A percentile compares a stretch with the other conserved stretches of the same genome.
phyloP scores from a whole-genome alignment of 179 eudicot species.

The Beta corolliflora region DNA sequence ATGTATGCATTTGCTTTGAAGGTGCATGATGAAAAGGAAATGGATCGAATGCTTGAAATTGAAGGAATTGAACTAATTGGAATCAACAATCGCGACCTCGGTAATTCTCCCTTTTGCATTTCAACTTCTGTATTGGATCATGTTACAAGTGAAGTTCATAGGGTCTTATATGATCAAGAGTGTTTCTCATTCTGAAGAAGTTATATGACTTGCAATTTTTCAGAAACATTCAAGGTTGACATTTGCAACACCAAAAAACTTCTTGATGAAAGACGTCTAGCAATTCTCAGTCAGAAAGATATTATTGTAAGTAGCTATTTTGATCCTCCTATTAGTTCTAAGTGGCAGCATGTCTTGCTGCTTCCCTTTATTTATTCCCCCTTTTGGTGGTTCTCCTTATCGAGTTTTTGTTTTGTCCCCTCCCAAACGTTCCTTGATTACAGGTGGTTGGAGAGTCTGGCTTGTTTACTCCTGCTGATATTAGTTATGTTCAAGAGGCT shows the following conservation, averaged over 20 bases:
- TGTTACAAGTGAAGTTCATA: background rate
- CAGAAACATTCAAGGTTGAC: conserved; percentile 88
- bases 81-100: conserved; percentile 92
- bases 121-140: background rate
- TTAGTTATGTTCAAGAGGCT: conserved; percentile 81
- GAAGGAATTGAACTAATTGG: conserved; percentile 89
- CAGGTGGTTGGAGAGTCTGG: conserved; percentile 99
- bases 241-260: conserved; percentile 82
- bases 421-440: conserved; percentile 18
- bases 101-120: conserved; percentile 35
- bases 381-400: background rate
- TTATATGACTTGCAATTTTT: conserved; percentile 6
- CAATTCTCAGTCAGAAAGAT: conserved; percentile 51
- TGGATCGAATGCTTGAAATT: conserved; percentile 87
- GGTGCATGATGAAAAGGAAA: conserved; percentile 94
- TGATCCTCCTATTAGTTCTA: background rate
- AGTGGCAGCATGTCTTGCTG: background rate
- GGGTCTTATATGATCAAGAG: background rate
- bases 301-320: conserved; percentile 56
- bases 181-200: background rate
- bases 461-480: conserved; percentile 84
- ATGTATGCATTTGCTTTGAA: conserved; percentile 22
- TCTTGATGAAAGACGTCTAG: conserved; percentile 75
- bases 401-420: background rate
- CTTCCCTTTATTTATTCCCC: background rate